Evolutionary conservation across 768 basidiomycete genomes (phyloP).

Genomic region (Russula ochroleuca): DNA sequence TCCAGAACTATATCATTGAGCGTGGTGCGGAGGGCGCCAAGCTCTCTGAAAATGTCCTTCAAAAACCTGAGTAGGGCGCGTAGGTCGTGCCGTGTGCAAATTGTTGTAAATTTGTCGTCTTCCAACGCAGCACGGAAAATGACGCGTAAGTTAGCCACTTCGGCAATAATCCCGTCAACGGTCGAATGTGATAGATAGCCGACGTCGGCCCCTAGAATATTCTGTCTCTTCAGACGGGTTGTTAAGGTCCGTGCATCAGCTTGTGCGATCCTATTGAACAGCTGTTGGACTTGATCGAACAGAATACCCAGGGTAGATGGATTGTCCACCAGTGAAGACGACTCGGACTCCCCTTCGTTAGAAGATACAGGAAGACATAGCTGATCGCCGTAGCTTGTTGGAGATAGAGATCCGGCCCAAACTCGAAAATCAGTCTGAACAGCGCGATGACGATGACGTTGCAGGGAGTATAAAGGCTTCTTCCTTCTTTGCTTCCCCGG

Average conservation of each 20-base stretch:
- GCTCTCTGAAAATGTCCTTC: slow-evolving; percentile 77
- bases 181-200: slow-evolving; percentile 82
- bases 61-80: slow-evolving; percentile 77
- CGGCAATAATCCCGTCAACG: slow-evolving; percentile 65
- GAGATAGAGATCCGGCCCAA: slow-evolving; percentile 33
- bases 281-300: slow-evolving; percentile 56
- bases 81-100: slow-evolving; percentile 75
- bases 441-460: slow-evolving; percentile 40
- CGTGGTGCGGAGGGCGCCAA: slow-evolving; percentile 74
- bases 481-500: slow-evolving; percentile 1
- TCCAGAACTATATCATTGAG: slow-evolving; percentile 91
- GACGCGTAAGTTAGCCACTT: slow-evolving; percentile 61
- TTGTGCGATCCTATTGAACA: slow-evolving; percentile 61
- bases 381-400: slow-evolving; percentile 15
- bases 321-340: slow-evolving; percentile 63
- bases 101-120: slow-evolving; percentile 60
- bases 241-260: slow-evolving; percentile 87
- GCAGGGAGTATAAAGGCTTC: not conserved
- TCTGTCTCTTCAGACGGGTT: slow-evolving; percentile 85
- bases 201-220: slow-evolving; percentile 80
- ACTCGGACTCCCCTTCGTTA: slow-evolving; percentile 64
- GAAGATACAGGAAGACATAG: slow-evolving; percentile 43
- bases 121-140: slow-evolving; percentile 74
- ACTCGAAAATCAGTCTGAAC: slow-evolving; percentile 58
- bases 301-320: slow-evolving; percentile 49